Evolutionary conservation across 805 yeast species (phyloP), one percentile per base, ranked within the genome.

Genomic region (Metschnikowia drakensbergensis): DNA sequence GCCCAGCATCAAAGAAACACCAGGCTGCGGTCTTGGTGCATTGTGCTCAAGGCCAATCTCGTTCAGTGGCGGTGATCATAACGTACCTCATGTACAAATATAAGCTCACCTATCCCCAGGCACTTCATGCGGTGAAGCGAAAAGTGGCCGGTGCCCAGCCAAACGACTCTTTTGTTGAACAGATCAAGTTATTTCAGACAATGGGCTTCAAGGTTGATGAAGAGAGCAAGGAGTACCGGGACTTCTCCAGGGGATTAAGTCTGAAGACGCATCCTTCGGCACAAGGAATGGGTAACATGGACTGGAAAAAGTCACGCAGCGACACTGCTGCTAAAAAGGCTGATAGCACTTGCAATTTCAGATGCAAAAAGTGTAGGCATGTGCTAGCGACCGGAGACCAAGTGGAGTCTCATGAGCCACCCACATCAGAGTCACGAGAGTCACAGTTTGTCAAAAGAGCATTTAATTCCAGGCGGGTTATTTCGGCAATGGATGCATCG

Each of bases 321-420:
- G 53, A 50, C 23, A 40, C 52, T 13, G 47, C 17, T 53, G 50
- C 2, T 39, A 8, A 11, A 46, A 35, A 3, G 35, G 32, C 11
- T 27, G 42, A 11, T 13, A 46, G 29, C 17, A 45, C 49, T n/a
- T 49, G 42, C 37, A 37, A 73, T 31, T 64, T 88, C 35, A 74
- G 96, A 49, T 92, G 99, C 69, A 88, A 85, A 56, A 81, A 82
- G 62, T 92, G 99, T 69, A 79, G 97, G 54, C 77, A 80, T 30
- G 69, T 72, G 13, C 69, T 92, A 26, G 96, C 96, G 0, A 65
- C 75, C 17, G 79, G 86, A 1, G 65, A 77, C 2, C 79, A 84
- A 13, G 76, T 86, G 48, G 79, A 86, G 29, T 64, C 71, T 23
- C 96, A 91, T 66, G 73, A 70, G 2, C 82, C 83, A 17, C 91